A percentile compares a stretch with the other conserved stretches of the same genome.
These are phyloP conservation scores for Coniella lustricola DNA, from an alignment of 2,329 filamentous ascomycete species.

Conservation along the genomic window DNA sequence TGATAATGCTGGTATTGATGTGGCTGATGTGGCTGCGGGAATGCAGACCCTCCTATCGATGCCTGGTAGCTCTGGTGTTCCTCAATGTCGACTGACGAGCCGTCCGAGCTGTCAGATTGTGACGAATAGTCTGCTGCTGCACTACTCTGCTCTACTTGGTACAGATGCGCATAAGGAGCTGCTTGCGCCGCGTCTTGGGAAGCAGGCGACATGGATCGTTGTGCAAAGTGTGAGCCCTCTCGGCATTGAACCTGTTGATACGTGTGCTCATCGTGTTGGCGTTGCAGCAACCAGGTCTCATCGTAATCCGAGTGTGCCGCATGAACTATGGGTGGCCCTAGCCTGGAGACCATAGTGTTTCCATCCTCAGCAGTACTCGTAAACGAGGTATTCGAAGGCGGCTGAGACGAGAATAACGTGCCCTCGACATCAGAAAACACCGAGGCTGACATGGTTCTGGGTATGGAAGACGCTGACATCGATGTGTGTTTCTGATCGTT, in stretches of 20 bases:
- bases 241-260: background rate
- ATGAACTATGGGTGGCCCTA: constrained; percentile 6
- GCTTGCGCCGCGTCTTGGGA: background rate
- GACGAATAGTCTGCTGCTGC: background rate
- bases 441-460: background rate
- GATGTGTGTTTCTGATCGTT: background rate
- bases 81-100: constrained; percentile 3
- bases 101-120: background rate
- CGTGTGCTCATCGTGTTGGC: background rate
- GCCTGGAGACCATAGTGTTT: constrained; percentile 6
- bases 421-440: constrained; percentile 2
- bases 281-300: constrained; percentile 8
- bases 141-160: background rate
- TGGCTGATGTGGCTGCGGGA: background rate
- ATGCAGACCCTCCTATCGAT: background rate
- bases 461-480: background rate
- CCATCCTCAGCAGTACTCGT: constrained; percentile 3
- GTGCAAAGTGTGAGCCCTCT: background rate
- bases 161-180: background rate
- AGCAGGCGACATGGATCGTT: background rate
- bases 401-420: constrained; percentile 2
- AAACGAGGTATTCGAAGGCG: constrained; percentile 3
- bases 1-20: background rate
- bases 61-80: background rate
- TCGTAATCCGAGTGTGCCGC: background rate